These are phyloP conservation scores for Trametes sp. DNA, from an alignment of 1,284 basidiomycete species.

Conservation along the genomic window DNA sequence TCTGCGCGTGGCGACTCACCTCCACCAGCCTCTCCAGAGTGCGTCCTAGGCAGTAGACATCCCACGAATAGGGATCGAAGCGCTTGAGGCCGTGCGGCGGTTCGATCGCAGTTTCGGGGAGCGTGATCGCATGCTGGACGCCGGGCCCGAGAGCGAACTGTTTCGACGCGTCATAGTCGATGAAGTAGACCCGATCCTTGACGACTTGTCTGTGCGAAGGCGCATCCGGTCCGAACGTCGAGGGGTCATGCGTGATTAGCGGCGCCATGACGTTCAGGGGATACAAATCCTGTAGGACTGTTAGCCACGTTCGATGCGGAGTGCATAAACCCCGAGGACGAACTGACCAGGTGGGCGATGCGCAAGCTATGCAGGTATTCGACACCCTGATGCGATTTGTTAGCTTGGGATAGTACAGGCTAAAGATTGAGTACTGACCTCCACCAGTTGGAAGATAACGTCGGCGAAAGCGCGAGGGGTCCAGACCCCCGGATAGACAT, in stretches of 20 bases:
- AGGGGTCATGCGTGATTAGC: neutral
- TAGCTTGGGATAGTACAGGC: neutral
- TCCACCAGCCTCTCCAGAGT: neutral
- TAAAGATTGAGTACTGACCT: neutral
- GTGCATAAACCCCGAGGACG: neutral
- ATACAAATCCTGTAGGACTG: neutral
- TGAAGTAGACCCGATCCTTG: neutral
- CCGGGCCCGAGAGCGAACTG: conserved; percentile 3
- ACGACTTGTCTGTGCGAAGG: neutral
- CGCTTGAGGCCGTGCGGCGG: neutral
- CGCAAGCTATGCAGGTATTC: neutral
- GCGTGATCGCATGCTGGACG: neutral
- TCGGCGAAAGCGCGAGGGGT: neutral
- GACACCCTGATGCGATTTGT: neutral
- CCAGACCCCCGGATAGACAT: neutral
- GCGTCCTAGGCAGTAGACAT: conserved; percentile 7
- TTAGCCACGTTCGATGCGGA: neutral
- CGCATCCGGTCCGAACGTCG: too few relatives aligned
- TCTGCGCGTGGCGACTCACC: neutral
- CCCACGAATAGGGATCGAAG: conserved; percentile 14
- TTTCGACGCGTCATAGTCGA: conserved; percentile 5
- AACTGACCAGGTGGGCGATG: neutral
- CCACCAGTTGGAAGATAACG: neutral
- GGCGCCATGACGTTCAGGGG: neutral
- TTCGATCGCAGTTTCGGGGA: neutral